Conservation (phyloP, 2,329 filamentous ascomycete genomes). For the Rutstroemia sydowiana region DNA sequence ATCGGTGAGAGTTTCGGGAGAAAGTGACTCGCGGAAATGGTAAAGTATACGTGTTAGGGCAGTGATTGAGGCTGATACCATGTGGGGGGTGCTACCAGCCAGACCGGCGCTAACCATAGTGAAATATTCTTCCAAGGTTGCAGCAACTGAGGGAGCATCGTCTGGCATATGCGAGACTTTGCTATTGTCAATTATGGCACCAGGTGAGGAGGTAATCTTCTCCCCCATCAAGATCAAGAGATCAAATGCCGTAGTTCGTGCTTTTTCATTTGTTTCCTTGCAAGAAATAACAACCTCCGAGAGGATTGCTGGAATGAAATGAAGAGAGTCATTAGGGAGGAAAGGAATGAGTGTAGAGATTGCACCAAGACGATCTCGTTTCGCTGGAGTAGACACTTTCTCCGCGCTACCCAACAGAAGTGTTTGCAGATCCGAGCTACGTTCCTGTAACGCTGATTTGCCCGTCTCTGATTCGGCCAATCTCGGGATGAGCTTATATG, state of each 20-base stretch:
- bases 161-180: constrained; percentile 82
- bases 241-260: constrained; percentile 81
- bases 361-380: constrained; percentile 77
- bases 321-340: constrained; percentile 68
- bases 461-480: constrained; percentile 76
- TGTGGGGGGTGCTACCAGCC: constrained; percentile 86
- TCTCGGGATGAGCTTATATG: constrained; percentile 93
- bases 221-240: constrained; percentile 83
- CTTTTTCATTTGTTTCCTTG: constrained; percentile 96
- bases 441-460: constrained; percentile 64
- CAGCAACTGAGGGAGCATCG: constrained; percentile 68
- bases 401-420: constrained; percentile 73
- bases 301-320: constrained; percentile 87
- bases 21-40: constrained; percentile 71
- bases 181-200: constrained; percentile 72
- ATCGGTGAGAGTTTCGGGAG: constrained; percentile 64
- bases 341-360: constrained; percentile 74
- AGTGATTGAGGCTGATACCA: constrained; percentile 96
- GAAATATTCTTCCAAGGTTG: constrained; percentile 89
- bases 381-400: constrained; percentile 78
- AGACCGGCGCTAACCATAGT: constrained; percentile 97
- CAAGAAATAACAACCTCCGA: constrained; percentile 93
- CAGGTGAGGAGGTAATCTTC: constrained; percentile 59
- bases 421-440: constrained; percentile 72
- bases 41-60: constrained; percentile 89